These are phyloP conservation scores for Fusarium goolgardi DNA, from an alignment of 2,329 filamentous ascomycete species.

Conservation along the genomic window DNA sequence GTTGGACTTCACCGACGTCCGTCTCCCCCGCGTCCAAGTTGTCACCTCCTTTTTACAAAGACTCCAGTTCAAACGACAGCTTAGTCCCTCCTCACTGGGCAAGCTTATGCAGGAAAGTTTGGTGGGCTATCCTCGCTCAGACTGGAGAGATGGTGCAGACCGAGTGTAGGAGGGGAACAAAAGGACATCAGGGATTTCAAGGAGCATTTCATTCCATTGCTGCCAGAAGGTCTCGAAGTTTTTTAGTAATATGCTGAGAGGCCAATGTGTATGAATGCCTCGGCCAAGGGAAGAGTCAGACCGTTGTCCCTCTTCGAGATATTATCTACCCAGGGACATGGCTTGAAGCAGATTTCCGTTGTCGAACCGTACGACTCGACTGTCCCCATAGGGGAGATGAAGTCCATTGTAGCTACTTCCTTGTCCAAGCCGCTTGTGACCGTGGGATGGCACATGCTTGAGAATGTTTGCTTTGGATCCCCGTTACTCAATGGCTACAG, in stretches of 20 bases:
- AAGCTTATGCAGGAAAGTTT: not conserved
- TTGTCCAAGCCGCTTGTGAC: not conserved
- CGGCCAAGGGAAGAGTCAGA: not conserved
- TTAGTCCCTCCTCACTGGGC: not conserved
- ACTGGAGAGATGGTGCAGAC: not conserved
- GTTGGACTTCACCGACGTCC: not conserved
- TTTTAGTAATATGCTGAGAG: not conserved
- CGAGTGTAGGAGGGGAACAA: not conserved
- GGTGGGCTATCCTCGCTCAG: not conserved
- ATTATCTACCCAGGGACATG: not conserved
- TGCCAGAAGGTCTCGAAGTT: not conserved
- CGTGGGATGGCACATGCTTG: not conserved
- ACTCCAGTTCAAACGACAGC: not conserved
- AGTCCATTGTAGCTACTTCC: not conserved
- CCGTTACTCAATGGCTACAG: too few relatives aligned
- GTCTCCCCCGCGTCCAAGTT: not conserved
- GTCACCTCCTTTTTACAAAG: not conserved
- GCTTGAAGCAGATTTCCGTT: not conserved
- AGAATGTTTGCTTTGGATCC: not conserved
- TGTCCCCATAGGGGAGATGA: not conserved
- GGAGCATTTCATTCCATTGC: not conserved
- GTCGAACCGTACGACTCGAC: not conserved
- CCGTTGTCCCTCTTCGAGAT: not conserved
- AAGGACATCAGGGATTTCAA: not conserved
- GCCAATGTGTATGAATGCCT: not conserved